These are phyloP conservation scores for Cyphellophora europaea DNA, from an alignment of 2,329 filamentous ascomycete genomes.

Conservation along the genomic window DNA sequence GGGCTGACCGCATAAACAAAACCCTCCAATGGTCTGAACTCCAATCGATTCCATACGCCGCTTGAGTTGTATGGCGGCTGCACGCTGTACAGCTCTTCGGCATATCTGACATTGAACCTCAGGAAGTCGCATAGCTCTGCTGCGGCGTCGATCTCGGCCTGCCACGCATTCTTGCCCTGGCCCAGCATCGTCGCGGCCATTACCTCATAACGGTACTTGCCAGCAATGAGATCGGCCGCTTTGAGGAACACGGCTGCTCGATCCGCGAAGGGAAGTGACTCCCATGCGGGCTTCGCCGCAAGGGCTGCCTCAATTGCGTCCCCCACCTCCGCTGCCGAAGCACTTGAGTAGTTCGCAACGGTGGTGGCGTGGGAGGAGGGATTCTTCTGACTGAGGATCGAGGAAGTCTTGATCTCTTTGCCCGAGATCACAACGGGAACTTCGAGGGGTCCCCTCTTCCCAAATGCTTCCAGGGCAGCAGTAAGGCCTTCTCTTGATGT, in stretches of 20 bases:
- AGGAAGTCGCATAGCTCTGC: constrained; percentile 90
- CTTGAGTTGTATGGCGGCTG: constrained; percentile 77
- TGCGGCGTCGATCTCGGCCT: constrained; percentile 95
- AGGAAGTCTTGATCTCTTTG: constrained; percentile 62
- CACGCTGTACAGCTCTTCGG: constrained; percentile 78
- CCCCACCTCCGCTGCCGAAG: constrained; percentile 64
- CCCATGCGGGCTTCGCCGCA: constrained; percentile 79
- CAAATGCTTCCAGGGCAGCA: constrained; percentile 61
- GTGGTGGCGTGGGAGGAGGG: constrained; percentile 68
- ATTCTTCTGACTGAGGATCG: constrained; percentile 64
- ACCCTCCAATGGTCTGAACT: constrained; percentile 76
- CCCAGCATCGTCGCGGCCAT: constrained; percentile 95
- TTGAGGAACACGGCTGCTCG: constrained; percentile 91
- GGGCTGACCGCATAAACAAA: constrained; percentile 85
- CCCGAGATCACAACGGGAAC: constrained; percentile 79
- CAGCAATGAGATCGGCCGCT: constrained; percentile 80
- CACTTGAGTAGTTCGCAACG: constrained; percentile 78
- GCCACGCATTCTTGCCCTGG: constrained; percentile 97
- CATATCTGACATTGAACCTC: constrained; percentile 88
- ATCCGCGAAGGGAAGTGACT: constrained; percentile 77
- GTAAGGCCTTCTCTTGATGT: constrained; percentile 67
- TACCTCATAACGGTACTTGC: constrained; percentile 92
- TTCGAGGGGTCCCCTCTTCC: constrained; percentile 60
- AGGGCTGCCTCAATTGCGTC: constrained; percentile 76
- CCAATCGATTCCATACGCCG: constrained; percentile 80